A percentile compares a stretch with the other conserved stretches of the same genome.
Evolutionary conservation across 441 rosid genomes (phyloP).

Genomic region (Bocquillonia castaneifolia): DNA sequence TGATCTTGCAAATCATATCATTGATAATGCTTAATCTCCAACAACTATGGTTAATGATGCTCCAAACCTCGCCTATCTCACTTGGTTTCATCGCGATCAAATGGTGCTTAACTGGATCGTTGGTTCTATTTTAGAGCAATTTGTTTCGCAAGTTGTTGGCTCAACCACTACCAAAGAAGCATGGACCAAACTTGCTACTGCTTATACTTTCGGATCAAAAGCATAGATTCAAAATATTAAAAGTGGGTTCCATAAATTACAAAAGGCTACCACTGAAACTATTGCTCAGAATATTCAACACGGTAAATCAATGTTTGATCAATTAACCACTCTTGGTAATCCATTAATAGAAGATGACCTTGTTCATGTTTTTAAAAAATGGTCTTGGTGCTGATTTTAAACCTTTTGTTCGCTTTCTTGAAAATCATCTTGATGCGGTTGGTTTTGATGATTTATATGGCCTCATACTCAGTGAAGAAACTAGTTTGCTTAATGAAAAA

Average conservation of each 20-base stretch:
- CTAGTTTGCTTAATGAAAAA: not conserved
- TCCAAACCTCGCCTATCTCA: not conserved
- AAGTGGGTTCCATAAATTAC: not conserved
- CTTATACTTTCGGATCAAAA: not conserved
- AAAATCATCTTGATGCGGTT: not conserved
- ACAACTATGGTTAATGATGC: not conserved
- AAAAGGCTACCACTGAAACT: not conserved
- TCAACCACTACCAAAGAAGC: not conserved
- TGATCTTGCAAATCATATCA: not conserved
- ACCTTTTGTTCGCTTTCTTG: not conserved
- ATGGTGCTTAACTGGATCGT: too few relatives aligned
- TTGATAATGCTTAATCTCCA: not conserved
- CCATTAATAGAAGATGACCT: not conserved
- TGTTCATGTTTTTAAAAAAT: not conserved
- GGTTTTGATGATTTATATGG: not conserved
- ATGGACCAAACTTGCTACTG: not conserved
- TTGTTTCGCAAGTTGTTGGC: not conserved
- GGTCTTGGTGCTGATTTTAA: not conserved
- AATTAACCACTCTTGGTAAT: not conserved
- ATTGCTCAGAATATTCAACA: not conserved
- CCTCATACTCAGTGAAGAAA: not conserved
- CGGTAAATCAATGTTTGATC: not conserved
- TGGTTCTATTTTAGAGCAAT: not conserved
- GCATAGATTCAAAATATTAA: not conserved
- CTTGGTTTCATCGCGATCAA: not conserved